Base-by-base conservation (phyloP, 2,329 filamentous ascomycete genomes). In the Paraconiothyrium sp. region DNA sequence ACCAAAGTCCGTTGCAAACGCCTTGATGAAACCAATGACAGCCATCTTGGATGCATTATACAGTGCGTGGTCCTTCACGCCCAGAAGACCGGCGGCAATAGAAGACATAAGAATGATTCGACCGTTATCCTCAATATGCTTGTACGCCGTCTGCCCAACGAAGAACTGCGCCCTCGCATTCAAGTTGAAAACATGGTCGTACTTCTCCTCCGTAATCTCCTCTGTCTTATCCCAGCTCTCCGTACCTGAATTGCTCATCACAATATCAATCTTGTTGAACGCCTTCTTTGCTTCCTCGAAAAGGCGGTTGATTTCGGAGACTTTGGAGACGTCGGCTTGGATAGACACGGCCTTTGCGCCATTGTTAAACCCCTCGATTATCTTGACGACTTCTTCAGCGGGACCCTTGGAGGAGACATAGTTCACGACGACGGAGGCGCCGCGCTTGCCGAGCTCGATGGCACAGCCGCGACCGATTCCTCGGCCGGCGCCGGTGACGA, bases 111-210 rank as follows among this genome's bases (percentile, higher is more conserved):
- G 83, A 78, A 93, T 90, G 69, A 94, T 86, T 49, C 91, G 85
- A 35, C 91, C 91, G 60, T 90, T 89, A 48, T 86, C 83, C 73
- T 89, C 84, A 66, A 92, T 85, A 80, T 92, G 83, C 80, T 89
- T 89, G 79, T 90, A 90, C 7, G 87, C 91, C 60, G 91, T 88
- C 80, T 92, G 89, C 22, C 90, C 90, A 56, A 93, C 90, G 77
- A 93, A 92, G 83, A 92, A 92, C 79, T 92, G 89, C 50, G 88
- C 89, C 9, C 88, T 82, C 7, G 89, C 85, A 79, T 91, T 91
- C 75, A 91, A 79, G 80, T 82, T 84, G 82, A 91, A 90, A 67
- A 91, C 88, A 64, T 89, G 87, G 76, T 92, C 89, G 75, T 87
- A 91, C 79, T 90, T 89, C 81, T 91, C 89, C 76, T 89, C 86